These are phyloP conservation scores for Avena eriantha DNA, from an alignment of 176 grass and related monocot species.

Conservation along the genomic window DNA sequence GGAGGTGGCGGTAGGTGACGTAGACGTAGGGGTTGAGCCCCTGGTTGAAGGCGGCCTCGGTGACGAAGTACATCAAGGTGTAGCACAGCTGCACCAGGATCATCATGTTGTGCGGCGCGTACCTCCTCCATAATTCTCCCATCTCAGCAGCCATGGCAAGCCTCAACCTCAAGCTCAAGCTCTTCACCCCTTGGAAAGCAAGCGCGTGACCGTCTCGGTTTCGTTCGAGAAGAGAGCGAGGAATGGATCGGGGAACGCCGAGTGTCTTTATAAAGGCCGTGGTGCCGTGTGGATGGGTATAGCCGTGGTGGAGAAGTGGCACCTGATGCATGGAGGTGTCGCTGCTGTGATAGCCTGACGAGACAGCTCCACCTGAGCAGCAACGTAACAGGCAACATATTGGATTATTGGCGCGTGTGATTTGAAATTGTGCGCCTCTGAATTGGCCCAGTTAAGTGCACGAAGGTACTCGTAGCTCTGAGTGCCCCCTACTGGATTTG, in stretches of 20 bases:
- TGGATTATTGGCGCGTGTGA: not conserved
- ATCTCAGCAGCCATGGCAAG: not conserved
- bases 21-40: conserved; percentile 86
- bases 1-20: conserved; percentile 76
- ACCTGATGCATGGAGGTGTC: conserved; percentile 38
- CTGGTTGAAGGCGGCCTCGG: conserved; percentile 72
- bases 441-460: not conserved
- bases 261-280: not conserved
- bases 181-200: too few relatives aligned
- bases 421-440: not conserved
- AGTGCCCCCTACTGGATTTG: not conserved
- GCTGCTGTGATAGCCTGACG: not conserved
- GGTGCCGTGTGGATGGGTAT: not conserved
- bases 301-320: not conserved
- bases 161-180: not conserved
- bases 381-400: not conserved
- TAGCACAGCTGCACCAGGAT: conserved; percentile 74
- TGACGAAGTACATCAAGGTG: conserved; percentile 91
- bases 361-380: conserved; percentile 40
- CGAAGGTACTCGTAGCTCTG: too few relatives aligned
- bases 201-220: not conserved
- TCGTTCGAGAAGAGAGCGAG: not conserved
- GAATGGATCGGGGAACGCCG: not conserved
- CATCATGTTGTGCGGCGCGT: conserved; percentile 80
- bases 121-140: conserved; percentile 39